phyloP scores from a whole-genome alignment of 306 rosid species.

The Clitoria ternatea region DNA sequence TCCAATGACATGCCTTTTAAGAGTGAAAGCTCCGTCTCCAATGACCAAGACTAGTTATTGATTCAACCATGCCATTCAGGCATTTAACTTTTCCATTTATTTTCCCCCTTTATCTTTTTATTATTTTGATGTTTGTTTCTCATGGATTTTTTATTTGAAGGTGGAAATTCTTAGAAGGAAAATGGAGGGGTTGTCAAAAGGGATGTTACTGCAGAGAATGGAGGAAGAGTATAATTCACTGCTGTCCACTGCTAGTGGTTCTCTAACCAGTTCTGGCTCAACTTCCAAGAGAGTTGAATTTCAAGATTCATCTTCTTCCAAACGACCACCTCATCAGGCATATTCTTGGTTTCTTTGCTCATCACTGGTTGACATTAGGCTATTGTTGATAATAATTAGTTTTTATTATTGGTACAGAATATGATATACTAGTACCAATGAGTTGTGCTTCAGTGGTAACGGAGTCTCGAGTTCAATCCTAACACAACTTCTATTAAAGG shows the following conservation, averaged over 20 bases:
- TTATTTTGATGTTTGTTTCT: slow-evolving; percentile 12
- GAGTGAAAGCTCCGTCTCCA: background rate
- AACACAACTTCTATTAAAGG: no score
- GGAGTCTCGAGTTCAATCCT: no score
- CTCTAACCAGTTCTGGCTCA: slow-evolving; percentile 54
- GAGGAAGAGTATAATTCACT: slow-evolving; percentile 86
- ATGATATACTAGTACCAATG: no score
- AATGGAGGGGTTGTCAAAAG: slow-evolving; percentile 88
- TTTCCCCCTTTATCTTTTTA: background rate
- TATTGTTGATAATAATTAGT: background rate
- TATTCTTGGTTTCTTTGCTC: slow-evolving; percentile 12
- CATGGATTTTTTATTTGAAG: slow-evolving; percentile 29
- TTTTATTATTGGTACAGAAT: no score
- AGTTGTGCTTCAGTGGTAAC: no score
- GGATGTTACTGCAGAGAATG: slow-evolving; percentile 72
- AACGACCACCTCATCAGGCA: slow-evolving; percentile 38
- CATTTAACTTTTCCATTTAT: background rate
- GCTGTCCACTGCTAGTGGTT: slow-evolving; percentile 54
- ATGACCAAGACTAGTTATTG: background rate
- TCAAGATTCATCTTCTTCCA: slow-evolving; percentile 36
- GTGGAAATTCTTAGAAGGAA: slow-evolving; percentile 82
- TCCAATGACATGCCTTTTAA: background rate
- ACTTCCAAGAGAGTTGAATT: slow-evolving; percentile 55
- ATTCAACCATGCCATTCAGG: background rate
- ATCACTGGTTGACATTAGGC: slow-evolving; percentile 1